Conservation (phyloP, 2,329 filamentous ascomycete genomes). For the Aureobasidium sp. region DNA sequence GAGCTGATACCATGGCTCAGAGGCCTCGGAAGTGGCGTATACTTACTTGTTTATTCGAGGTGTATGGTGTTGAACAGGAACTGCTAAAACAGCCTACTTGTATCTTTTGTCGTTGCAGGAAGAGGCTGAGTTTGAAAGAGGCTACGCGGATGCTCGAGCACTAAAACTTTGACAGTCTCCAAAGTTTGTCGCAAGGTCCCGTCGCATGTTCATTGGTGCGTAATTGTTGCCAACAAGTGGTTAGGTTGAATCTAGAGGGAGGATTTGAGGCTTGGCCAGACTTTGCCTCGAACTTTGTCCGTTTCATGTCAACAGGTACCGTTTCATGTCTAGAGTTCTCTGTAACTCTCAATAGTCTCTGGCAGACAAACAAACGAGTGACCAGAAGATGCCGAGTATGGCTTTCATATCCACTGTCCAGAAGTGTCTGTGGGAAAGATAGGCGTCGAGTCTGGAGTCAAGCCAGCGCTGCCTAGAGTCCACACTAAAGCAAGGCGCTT, state of each 20-base stretch:
- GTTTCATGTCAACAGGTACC: constrained; percentile 13
- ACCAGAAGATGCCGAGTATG: neutral
- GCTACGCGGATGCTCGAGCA: neutral
- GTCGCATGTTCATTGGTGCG: neutral
- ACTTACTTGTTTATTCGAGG: too few relatives aligned
- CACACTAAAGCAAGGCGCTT: neutral
- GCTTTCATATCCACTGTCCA: neutral
- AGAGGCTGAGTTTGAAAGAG: neutral
- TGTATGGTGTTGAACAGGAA: too few relatives aligned
- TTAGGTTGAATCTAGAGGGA: neutral
- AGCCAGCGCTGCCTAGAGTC: neutral
- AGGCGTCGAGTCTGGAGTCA: neutral
- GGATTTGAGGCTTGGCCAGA: constrained; percentile 5
- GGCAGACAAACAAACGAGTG: neutral
- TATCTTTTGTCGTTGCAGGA: neutral
- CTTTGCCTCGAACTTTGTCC: neutral
- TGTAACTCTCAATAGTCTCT: neutral
- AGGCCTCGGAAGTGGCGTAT: too few relatives aligned
- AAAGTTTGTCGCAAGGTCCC: neutral
- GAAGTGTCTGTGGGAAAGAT: neutral
- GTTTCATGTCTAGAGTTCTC: neutral
- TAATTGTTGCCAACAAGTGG: neutral
- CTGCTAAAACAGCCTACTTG: too few relatives aligned
- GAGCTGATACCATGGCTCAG: too few relatives aligned
- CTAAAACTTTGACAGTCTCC: neutral